A percentile compares a stretch with the other conserved stretches of the same genome.
phyloP scores from a whole-genome alignment of 2,329 filamentous ascomycete species.

The Nannizziopsis arthrosporioides region DNA sequence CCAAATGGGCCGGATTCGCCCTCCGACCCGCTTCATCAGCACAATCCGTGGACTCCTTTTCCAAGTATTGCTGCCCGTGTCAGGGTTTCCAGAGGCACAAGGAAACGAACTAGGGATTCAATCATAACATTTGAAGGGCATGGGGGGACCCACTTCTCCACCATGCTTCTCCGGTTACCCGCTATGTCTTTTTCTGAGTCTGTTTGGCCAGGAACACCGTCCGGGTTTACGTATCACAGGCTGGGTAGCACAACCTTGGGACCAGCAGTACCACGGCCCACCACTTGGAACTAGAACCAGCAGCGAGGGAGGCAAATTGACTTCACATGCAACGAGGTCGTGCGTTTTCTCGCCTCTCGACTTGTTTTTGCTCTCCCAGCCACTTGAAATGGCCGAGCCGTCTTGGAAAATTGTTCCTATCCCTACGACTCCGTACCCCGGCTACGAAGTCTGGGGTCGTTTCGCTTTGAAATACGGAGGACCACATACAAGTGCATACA shows the following conservation, averaged over 20 bases:
- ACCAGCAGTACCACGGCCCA: not conserved
- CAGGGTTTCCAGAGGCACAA: not conserved
- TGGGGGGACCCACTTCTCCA: slow-evolving; percentile 2
- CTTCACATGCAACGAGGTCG: slow-evolving; percentile 1
- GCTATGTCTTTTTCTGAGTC: not conserved
- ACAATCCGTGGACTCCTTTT: not conserved
- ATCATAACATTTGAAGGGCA: too few species aligned
- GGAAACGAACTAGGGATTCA: slow-evolving; percentile 1
- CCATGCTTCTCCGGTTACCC: not conserved
- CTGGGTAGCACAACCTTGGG: not conserved
- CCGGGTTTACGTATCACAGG: not conserved
- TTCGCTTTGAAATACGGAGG: too few species aligned
- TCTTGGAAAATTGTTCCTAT: too few species aligned
- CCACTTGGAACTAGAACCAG: not conserved
- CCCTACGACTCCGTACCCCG: too few species aligned
- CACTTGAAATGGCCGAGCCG: too few species aligned
- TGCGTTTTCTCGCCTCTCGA: not conserved
- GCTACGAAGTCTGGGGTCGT: too few species aligned
- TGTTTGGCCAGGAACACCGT: not conserved
- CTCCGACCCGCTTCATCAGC: not conserved
- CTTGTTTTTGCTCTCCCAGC: not conserved
- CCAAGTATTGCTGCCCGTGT: slow-evolving; percentile 1
- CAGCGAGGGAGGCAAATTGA: not conserved
- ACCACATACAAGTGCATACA: too few species aligned
- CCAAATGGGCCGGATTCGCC: not conserved